Evolutionary conservation across 495 filamentous ascomycete genomes (phyloP), one percentile per base, ranked within the genome.

Genomic region (Aspergillus avenaceus): DNA sequence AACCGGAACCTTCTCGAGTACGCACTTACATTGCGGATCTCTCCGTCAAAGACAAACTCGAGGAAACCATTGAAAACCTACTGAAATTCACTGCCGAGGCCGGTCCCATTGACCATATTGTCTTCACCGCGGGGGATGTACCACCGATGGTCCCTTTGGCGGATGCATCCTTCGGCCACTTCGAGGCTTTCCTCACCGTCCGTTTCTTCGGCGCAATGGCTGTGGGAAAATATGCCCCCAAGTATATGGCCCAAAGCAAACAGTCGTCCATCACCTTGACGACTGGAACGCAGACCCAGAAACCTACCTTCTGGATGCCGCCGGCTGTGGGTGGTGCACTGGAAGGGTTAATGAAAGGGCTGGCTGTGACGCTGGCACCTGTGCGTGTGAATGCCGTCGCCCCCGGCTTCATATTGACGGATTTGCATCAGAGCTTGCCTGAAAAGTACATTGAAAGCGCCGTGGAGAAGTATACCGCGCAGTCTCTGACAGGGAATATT

Each of bases 331-430:
- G 5, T 25, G 57, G 57, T 59, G 36, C 48, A 63, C 12, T 65
- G 45, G 51, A 70, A 18, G 77, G 74, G 12, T 50, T 84, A 41
- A 62, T 65, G 49, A 64, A 73, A 1, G 75, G 69, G 12, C 55
- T 87, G 24, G 84, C 83, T 4, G 52, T 85, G 2, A 81, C 82
- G 40, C 46, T 87, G 41, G 65, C 64, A 45, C 84, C 85, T 0
- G 52, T 84, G 0, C 63, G 85, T 1, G 81, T 85, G 22, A 88
- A 87, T 61, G 50, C 66, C 3, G 79, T 87, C 0, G 62, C 64
- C 40, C 79, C 81, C 0, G 84, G 84, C 0, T 59, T 61, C 26
- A 73, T 87, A 8, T 41, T 76, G 24, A 88, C 84, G 28, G 69
- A 73, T 51, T 37, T 84, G 4, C 73, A 69, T 57, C 63, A 65